Conservation (phyloP, 2,329 filamentous ascomycete genomes). For the Hypocrella siamensis region DNA sequence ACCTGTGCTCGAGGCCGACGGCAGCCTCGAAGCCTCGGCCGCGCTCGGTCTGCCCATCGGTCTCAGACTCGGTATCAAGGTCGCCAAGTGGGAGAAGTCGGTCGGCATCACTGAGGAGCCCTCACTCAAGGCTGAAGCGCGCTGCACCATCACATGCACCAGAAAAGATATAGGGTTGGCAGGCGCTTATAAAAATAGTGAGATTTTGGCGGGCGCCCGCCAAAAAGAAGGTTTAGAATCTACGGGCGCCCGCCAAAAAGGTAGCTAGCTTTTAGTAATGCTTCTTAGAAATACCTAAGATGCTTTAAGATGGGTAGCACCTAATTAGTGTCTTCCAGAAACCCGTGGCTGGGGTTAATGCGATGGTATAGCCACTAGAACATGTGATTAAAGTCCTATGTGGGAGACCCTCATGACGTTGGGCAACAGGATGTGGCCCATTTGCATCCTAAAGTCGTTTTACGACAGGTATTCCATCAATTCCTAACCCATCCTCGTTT, state of each 20-base stretch:
- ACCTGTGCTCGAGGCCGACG: neutral
- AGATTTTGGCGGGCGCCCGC: no score
- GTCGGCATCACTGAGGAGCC: neutral
- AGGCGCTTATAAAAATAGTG: no score
- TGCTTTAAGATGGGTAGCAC: slow-evolving; percentile 87
- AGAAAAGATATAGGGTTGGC: no score
- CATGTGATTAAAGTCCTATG: slow-evolving; percentile 93
- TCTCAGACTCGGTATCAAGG: neutral
- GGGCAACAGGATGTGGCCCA: slow-evolving; percentile 83
- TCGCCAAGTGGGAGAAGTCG: neutral
- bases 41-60: neutral
- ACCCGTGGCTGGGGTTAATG: slow-evolving; percentile 85
- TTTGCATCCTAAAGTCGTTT: slow-evolving; percentile 95
- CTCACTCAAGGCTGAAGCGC: neutral
- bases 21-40: neutral
- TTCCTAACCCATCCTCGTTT: slow-evolving; percentile 73
- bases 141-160: no score
- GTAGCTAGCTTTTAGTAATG: slow-evolving; percentile 91
- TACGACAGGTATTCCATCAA: slow-evolving; percentile 81
- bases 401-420: slow-evolving; percentile 88
- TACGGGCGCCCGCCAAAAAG: no score
- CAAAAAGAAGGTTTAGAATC: no score
- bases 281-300: slow-evolving; percentile 80
- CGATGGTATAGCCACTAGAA: slow-evolving; percentile 97
- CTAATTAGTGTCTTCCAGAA: slow-evolving; percentile 87